Percentiles rank a stretch among this genome's conserved stretches.
Evolutionary conservation across 2,329 filamentous ascomycete species (phyloP).

Genomic region (Xylaria arbuscula): DNA sequence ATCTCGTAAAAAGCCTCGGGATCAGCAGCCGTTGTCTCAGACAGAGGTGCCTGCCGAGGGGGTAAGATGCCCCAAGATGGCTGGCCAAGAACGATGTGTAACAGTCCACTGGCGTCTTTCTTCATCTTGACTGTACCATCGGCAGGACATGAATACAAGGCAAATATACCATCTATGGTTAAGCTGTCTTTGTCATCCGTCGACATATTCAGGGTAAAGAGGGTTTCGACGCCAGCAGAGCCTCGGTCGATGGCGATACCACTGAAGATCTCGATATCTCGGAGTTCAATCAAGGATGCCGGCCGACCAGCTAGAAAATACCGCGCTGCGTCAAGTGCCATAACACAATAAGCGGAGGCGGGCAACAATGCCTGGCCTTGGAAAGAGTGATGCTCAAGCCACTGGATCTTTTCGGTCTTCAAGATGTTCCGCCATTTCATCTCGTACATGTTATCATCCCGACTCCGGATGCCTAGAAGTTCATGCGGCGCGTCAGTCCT

Average conservation of each 20-base stretch:
- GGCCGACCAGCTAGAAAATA: slow-evolving; percentile 41
- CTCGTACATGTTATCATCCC: slow-evolving; percentile 51
- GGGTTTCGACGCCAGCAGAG: slow-evolving; percentile 51
- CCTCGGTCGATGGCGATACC: slow-evolving; percentile 48
- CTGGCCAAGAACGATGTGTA: slow-evolving; percentile 51
- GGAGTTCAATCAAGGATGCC: slow-evolving; percentile 46
- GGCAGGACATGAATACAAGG: slow-evolving; percentile 51
- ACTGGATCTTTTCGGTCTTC: slow-evolving; percentile 53
- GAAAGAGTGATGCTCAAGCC: slow-evolving; percentile 56
- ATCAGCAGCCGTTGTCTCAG: slow-evolving; percentile 51
- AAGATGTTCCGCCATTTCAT: slow-evolving; percentile 57
- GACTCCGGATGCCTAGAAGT: slow-evolving; percentile 53
- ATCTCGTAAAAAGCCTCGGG: slow-evolving; percentile 54
- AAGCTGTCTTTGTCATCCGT: slow-evolving; percentile 6
- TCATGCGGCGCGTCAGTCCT: slow-evolving; percentile 50
- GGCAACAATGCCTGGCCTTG: slow-evolving; percentile 59
- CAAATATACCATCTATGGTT: slow-evolving; percentile 50
- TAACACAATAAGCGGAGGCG: slow-evolving; percentile 59
- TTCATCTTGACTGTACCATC: slow-evolving; percentile 51
- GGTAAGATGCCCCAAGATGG: slow-evolving; percentile 49
- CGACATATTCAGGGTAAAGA: slow-evolving; percentile 51
- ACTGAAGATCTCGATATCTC: slow-evolving; percentile 45
- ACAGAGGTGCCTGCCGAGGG: slow-evolving; percentile 27
- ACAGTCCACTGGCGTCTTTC: slow-evolving; percentile 51
- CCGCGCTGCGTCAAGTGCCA: slow-evolving; percentile 59